phyloP scores from a whole-genome alignment of 495 filamentous ascomycete genomes.

The Hypoxylon cercidicola region DNA sequence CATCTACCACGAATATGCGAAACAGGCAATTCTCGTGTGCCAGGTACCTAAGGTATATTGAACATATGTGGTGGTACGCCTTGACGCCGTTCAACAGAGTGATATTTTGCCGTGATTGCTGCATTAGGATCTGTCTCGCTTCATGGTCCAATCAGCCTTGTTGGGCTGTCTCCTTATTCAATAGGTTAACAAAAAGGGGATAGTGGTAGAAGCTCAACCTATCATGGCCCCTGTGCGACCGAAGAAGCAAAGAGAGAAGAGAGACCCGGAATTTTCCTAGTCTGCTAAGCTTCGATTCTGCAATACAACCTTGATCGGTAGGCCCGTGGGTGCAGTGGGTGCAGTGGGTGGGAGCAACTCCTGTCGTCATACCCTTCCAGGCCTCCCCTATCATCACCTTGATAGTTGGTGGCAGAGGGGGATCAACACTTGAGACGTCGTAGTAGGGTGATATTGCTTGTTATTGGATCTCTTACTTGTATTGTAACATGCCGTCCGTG shows the following conservation, averaged over 20 bases:
- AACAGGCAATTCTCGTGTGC: not conserved
- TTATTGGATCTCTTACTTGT: not conserved
- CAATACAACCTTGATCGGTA: conserved; percentile 26
- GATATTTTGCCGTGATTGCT: conserved; percentile 24
- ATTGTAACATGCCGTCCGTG: conserved; percentile 1
- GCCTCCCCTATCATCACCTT: conserved; percentile 22
- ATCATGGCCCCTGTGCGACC: conserved; percentile 28
- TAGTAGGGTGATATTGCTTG: not conserved
- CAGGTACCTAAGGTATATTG: not conserved
- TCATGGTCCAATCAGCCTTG: conserved; percentile 28
- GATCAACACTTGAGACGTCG: conserved; percentile 23
- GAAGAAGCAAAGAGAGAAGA: conserved; percentile 11
- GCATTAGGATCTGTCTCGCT: conserved; percentile 33
- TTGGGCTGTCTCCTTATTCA: conserved; percentile 14
- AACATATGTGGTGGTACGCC: not conserved
- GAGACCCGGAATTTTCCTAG: conserved; percentile 24
- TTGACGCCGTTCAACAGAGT: conserved; percentile 18
- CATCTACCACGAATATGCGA: too few species aligned
- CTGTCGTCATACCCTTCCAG: conserved; percentile 40
- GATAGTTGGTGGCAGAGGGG: conserved; percentile 4
- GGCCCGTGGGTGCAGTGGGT: not conserved
- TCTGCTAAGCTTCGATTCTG: conserved; percentile 33
- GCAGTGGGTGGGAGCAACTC: conserved; percentile 16
- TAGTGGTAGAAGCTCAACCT: conserved; percentile 16
- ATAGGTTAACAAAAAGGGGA: conserved; percentile 26